Conservation (phyloP, 306 rosid genomes). For the Quercus mongolica region DNA sequence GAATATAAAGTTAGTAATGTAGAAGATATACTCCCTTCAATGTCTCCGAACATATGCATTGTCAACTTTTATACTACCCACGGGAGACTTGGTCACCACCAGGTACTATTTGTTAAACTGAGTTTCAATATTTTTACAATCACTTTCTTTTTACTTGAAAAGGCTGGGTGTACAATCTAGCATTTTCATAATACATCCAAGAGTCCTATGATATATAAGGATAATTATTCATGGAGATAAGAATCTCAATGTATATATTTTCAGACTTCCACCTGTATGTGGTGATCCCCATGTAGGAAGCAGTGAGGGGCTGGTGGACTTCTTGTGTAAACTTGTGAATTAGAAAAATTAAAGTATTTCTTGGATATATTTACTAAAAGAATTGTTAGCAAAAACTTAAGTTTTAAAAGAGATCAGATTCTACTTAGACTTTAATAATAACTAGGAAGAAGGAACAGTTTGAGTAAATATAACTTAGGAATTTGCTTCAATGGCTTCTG, state of each 20-base stretch:
- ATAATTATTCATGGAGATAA: neutral
- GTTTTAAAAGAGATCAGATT: neutral
- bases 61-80: constrained; percentile 53
- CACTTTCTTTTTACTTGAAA: neutral
- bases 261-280: neutral
- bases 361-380: neutral
- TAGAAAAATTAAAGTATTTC: neutral
- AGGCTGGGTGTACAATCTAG: neutral
- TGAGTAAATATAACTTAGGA: neutral
- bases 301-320: neutral
- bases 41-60: constrained; percentile 66
- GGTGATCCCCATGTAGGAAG: neutral
- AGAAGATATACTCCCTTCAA: constrained; percentile 50
- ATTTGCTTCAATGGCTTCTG: neutral
- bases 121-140: neutral
- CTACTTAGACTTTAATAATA: neutral
- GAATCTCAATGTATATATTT: neutral
- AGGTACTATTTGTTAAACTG: constrained; percentile 28
- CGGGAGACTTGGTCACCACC: constrained; percentile 73
- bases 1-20: constrained; percentile 4
- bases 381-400: neutral
- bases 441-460: neutral
- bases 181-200: neutral
- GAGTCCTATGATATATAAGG: neutral
- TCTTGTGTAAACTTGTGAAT: neutral